Percentiles rank a stretch among this genome's conserved stretches.
These are phyloP conservation scores for Fusarium sp. DNA, from an alignment of 2,329 filamentous ascomycete species.

Conservation along the genomic window DNA sequence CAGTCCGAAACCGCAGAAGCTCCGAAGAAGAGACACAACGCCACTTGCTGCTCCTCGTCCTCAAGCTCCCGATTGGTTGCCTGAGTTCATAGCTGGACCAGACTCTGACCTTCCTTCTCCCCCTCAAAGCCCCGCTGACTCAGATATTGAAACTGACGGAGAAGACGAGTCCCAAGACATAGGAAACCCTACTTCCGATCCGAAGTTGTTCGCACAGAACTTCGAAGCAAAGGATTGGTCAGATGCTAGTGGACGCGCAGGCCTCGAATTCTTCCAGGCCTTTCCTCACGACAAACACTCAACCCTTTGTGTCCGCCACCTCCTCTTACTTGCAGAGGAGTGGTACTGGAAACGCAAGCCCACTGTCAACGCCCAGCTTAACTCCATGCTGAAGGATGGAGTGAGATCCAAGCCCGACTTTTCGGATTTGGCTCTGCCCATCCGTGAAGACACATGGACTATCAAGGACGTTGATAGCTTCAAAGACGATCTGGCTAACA, in stretches of 20 bases:
- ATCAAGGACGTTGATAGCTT: constrained; percentile 9
- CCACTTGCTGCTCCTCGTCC: neutral
- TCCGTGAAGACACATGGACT: constrained; percentile 12
- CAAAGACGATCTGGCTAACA: neutral
- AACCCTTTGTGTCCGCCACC: constrained; percentile 29
- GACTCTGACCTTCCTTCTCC: neutral
- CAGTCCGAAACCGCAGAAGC: constrained; percentile 8
- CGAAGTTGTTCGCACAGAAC: constrained; percentile 23
- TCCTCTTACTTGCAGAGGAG: constrained; percentile 19
- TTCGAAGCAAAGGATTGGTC: neutral
- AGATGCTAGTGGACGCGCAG: neutral
- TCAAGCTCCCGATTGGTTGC: neutral
- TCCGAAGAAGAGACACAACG: neutral
- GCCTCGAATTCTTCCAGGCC: constrained; percentile 31
- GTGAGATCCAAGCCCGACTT: constrained; percentile 5
- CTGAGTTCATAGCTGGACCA: neutral
- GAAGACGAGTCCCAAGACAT: neutral
- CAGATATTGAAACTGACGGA: neutral
- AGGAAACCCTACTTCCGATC: neutral
- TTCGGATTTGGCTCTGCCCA: constrained; percentile 14
- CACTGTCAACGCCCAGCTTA: constrained; percentile 1
- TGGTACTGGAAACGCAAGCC: constrained; percentile 24
- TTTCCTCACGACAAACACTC: constrained; percentile 34
- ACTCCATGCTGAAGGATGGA: neutral
- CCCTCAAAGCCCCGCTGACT: neutral